A percentile compares a stretch with the other conserved stretches of the same genome.
phyloP scores from a whole-genome alignment of 2,329 filamentous ascomycete species.

The Fusarium albosuccineum region DNA sequence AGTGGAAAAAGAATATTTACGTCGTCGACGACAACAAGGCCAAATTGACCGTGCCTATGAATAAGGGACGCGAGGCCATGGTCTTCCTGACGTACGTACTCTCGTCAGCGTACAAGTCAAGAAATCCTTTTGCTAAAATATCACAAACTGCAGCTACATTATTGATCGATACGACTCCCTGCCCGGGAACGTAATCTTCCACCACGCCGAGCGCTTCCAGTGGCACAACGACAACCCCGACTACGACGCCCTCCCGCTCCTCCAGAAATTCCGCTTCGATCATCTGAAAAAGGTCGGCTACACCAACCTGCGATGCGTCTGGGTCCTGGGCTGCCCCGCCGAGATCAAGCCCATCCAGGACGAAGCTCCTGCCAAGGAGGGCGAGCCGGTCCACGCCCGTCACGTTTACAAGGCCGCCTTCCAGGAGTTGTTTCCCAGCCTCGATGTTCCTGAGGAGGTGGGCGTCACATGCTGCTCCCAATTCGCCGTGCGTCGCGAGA shows the following conservation, averaged over 20 bases:
- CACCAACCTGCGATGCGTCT: conserved; percentile 71
- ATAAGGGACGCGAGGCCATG: conserved; percentile 67
- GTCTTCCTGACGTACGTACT: conserved; percentile 60
- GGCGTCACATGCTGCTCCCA: conserved; percentile 74
- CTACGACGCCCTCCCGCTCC: conserved; percentile 65
- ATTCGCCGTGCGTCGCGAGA: conserved; percentile 70
- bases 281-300: conserved; percentile 68
- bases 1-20: conserved; percentile 67
- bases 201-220: conserved; percentile 62
- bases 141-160: conserved; percentile 54
- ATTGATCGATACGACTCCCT: conserved; percentile 63
- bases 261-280: conserved; percentile 62
- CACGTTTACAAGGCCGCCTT: conserved; percentile 59
- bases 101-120: background rate
- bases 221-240: conserved; percentile 68
- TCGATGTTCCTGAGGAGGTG: conserved; percentile 62
- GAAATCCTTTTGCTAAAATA: conserved; percentile 14
- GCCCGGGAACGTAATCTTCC: conserved; percentile 60
- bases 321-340: conserved; percentile 67
- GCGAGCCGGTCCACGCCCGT: conserved; percentile 55
- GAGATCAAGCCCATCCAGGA: conserved; percentile 59
- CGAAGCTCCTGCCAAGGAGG: conserved; percentile 51
- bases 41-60: conserved; percentile 61
- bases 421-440: conserved; percentile 55
- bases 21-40: conserved; percentile 64